phyloP scores from a whole-genome alignment of 1,284 basidiomycete species.

The Hymenochaete sp. region DNA sequence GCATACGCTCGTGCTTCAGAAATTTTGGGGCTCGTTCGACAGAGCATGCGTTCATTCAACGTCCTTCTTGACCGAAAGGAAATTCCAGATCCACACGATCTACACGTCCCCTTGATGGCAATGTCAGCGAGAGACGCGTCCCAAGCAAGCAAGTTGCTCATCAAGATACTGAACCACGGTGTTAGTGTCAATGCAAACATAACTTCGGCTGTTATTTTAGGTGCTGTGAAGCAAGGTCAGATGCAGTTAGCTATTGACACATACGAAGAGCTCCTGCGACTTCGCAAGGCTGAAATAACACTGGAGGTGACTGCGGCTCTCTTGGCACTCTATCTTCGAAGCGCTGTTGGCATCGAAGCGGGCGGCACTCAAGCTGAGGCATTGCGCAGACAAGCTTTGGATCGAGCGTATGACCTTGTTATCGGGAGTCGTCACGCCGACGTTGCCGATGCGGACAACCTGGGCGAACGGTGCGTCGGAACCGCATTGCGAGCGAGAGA shows the following conservation, averaged over 20 bases:
- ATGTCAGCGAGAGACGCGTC: slow-evolving; percentile 42
- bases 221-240: slow-evolving; percentile 40
- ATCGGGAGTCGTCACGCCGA: too few relatives aligned
- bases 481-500: slow-evolving; percentile 41
- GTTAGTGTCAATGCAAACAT: slow-evolving; percentile 42
- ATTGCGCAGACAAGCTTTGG: too few relatives aligned
- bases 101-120: slow-evolving; percentile 51
- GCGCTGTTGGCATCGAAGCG: not conserved
- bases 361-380: too few relatives aligned
- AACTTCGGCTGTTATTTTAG: slow-evolving; percentile 52
- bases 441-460: slow-evolving; percentile 37
- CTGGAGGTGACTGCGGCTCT: too few relatives aligned
- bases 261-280: slow-evolving; percentile 30
- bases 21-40: slow-evolving; percentile 40
- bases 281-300: slow-evolving; percentile 31
- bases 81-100: slow-evolving; percentile 50
- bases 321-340: too few relatives aligned
- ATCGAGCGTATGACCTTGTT: too few relatives aligned
- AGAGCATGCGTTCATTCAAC: slow-evolving; percentile 42
- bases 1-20: slow-evolving; percentile 55
- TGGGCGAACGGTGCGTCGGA: slow-evolving; percentile 44
- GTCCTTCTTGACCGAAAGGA: slow-evolving; percentile 39
- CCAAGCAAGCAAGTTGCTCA: slow-evolving; percentile 38
- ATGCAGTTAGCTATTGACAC: slow-evolving; percentile 36
- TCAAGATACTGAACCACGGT: slow-evolving; percentile 39